A percentile compares a stretch with the other conserved stretches of the same genome.
phyloP scores from a whole-genome alignment of 305 asterid genomes.

The Solanum aculeatissimum region DNA sequence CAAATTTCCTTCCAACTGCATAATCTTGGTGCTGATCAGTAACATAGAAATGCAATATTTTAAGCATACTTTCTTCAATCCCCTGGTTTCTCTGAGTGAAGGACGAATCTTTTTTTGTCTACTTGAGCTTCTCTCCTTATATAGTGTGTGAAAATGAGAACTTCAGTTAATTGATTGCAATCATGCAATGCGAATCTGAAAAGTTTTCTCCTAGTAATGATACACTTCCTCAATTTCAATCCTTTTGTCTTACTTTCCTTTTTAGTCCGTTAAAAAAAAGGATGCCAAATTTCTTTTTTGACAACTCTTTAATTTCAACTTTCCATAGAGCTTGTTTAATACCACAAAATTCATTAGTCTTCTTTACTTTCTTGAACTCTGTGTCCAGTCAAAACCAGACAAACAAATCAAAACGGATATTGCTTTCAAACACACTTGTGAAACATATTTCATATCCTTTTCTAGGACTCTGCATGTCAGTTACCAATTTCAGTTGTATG shows the following conservation, averaged over 20 bases:
- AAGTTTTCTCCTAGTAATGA: background rate
- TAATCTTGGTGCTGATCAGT: background rate
- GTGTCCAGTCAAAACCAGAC: too few relatives aligned
- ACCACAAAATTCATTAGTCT: too few relatives aligned
- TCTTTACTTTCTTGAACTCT: too few relatives aligned
- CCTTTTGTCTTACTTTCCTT: too few relatives aligned
- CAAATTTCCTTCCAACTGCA: background rate
- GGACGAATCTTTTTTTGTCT: background rate
- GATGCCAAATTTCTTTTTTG: too few relatives aligned
- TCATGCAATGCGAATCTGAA: background rate
- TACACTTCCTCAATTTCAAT: too few relatives aligned
- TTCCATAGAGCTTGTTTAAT: too few relatives aligned
- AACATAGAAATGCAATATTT: background rate
- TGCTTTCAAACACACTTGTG: background rate
- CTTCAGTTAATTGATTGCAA: background rate
- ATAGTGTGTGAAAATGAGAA: background rate
- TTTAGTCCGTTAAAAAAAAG: too few relatives aligned
- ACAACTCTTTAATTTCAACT: too few relatives aligned
- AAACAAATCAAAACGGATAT: background rate
- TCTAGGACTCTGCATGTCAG: background rate
- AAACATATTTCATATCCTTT: background rate
- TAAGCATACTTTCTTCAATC: background rate
- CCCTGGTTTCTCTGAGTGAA: background rate
- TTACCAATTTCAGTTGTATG: background rate
- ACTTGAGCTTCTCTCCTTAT: background rate